Conservation (phyloP, 768 basidiomycete species). For the Boletus patriciae region DNA sequence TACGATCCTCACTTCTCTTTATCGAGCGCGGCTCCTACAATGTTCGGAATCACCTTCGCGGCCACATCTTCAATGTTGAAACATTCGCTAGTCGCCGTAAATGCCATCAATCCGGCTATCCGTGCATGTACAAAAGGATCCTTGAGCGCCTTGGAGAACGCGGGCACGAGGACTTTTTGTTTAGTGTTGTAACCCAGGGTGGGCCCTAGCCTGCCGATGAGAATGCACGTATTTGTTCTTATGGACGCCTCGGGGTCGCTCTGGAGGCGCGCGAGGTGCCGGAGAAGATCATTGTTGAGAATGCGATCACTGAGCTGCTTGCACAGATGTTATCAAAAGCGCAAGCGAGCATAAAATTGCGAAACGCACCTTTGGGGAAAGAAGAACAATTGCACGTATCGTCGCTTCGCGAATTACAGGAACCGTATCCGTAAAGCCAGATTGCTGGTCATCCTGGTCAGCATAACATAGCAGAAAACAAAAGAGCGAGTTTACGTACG, state of each 20-base stretch:
- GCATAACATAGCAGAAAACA: background rate
- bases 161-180: conserved; percentile 94
- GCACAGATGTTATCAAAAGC: conserved; percentile 1
- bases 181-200: conserved; percentile 85
- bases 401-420: conserved; percentile 94
- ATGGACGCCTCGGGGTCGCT: conserved; percentile 92
- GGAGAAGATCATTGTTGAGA: conserved; percentile 93
- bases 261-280: conserved; percentile 90
- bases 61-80: conserved; percentile 89
- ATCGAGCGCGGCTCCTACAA: conserved; percentile 79
- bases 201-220: conserved; percentile 88
- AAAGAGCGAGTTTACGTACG: conserved; percentile 40
- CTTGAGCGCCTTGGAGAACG: conserved; percentile 85
- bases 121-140: conserved; percentile 91
- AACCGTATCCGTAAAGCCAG: conserved; percentile 93
- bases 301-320: conserved; percentile 82
- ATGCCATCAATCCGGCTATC: conserved; percentile 88
- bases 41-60: conserved; percentile 82
- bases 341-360: background rate
- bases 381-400: conserved; percentile 77
- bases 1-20: conserved; percentile 76
- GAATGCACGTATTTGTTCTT: conserved; percentile 95
- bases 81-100: conserved; percentile 91
- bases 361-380: conserved; percentile 74
- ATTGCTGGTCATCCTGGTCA: conserved; percentile 58